Base-by-base conservation (phyloP, 176 grass and related monocot species). In the Paspalum vaginatum region DNA sequence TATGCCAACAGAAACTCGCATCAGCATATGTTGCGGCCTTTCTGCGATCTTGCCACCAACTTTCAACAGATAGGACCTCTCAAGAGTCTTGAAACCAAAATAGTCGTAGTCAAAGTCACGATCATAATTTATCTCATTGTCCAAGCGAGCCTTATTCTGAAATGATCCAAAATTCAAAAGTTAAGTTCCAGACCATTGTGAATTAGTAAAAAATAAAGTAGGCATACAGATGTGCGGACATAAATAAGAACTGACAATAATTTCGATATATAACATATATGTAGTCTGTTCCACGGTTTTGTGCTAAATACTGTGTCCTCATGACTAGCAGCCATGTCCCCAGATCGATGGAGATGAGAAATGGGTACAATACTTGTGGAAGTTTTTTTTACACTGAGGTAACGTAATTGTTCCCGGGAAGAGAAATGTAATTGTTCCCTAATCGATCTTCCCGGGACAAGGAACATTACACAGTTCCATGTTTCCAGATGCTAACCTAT, bases 1-100 rank as follows among this genome's bases (percentile, higher is more conserved):
- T 50, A 98, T 98, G 46, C 95, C 95, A 40, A 98, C 90, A 48
- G 95, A 91, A 70, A 98, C 95, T 69, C 95, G 87, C 95, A 98
- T 98, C 22, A 98, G 22, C 95, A 98, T 98, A 86, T 98, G 95
- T 1, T 98, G 95, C 0, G 95, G 95, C 24, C 95, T 92, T 53
- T 98, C 95, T 0, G 91, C 84, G 0, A 95, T 84, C 79, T 87
- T 82, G 4, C 92, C 90, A 1, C 53, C 65, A 58, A 93, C 20
- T 64, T 98, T 98, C 78, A 98, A 72, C 60, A 98, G 90, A 67
- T 98, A 98, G 13, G 92, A 98, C 55, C 95, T 94, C 83, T 98
- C 90, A 25, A 98, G 78, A 52, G 95, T 98, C 67, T 98, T 98
- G 73, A 98, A 98, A 37, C 95, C 95, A 68, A 98, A 98, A 61